phyloP scores from a whole-genome alignment of 371 early-diverging fungal species.

The Gilbertella persicaria region DNA sequence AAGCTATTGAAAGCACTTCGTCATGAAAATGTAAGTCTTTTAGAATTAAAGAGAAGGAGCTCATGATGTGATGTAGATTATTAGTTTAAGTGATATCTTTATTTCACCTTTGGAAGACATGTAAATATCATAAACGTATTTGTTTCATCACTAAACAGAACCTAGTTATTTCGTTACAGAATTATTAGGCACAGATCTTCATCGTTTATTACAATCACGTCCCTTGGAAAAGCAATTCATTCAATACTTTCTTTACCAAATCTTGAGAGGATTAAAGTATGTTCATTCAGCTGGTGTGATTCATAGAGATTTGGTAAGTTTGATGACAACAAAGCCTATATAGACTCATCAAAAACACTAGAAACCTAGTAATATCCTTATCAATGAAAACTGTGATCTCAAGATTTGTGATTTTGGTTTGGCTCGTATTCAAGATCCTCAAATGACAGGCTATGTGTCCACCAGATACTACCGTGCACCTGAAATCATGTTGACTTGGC shows the following conservation, averaged over 20 bases:
- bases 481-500: constrained; percentile 99
- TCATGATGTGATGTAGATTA: constrained; percentile 55
- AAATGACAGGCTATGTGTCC: constrained; percentile 96
- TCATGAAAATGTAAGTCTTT: constrained; percentile 77
- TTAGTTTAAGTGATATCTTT: constrained; percentile 86
- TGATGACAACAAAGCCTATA: background rate
- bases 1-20: constrained; percentile 86
- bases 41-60: background rate
- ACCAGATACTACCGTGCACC: constrained; percentile 99
- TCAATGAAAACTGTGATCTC: constrained; percentile 95
- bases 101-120: constrained; percentile 91
- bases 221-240: constrained; percentile 92
- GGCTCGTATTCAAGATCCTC: constrained; percentile 90
- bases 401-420: constrained; percentile 98
- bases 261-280: constrained; percentile 89
- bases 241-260: constrained; percentile 96
- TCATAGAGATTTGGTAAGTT: constrained; percentile 86
- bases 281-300: constrained; percentile 95
- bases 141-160: background rate
- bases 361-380: constrained; percentile 95
- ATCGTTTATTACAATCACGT: constrained; percentile 84
- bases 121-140: constrained; percentile 43
- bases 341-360: constrained; percentile 16
- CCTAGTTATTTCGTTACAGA: constrained; percentile 92
- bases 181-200: constrained; percentile 91